These are phyloP conservation scores for Aspergillus neoniger DNA, from an alignment of 2,329 filamentous ascomycete species.

Conservation along the genomic window DNA sequence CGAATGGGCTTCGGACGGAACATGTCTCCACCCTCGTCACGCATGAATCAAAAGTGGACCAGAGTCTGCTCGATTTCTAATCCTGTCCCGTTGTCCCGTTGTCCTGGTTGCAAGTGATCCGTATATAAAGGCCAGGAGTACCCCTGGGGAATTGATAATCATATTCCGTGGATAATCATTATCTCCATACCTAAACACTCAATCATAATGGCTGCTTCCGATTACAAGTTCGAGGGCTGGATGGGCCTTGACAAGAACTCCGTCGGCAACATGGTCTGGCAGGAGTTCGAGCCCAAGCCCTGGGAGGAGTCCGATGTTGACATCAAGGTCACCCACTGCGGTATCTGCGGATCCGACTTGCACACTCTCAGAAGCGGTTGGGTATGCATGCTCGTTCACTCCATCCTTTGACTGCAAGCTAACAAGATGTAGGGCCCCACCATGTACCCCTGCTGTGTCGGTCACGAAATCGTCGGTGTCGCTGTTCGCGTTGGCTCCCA, in stretches of 20 bases:
- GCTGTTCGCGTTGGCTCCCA: constrained; percentile 58
- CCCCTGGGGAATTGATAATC: constrained; percentile 12
- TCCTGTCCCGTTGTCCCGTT: not conserved
- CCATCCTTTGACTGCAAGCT: not conserved
- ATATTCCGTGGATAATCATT: not conserved
- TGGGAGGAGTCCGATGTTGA: constrained; percentile 67
- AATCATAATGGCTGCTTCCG: constrained; percentile 31
- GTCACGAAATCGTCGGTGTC: constrained; percentile 66
- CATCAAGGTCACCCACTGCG: constrained; percentile 64
- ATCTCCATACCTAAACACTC: not conserved
- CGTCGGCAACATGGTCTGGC: constrained; percentile 57
- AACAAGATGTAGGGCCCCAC: constrained; percentile 29
- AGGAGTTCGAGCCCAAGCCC: constrained; percentile 61
- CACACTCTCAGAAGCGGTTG: constrained; percentile 57
- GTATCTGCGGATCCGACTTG: constrained; percentile 64
- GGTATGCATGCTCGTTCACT: constrained; percentile 24
- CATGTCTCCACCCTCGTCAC: not conserved
- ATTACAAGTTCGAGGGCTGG: constrained; percentile 60
- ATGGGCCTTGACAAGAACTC: constrained; percentile 52
- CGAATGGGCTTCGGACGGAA: not conserved
- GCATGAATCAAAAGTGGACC: not conserved
- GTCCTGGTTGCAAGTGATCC: not conserved
- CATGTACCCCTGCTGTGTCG: constrained; percentile 54
- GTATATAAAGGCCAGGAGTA: constrained; percentile 13
- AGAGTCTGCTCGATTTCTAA: constrained; percentile 5